phyloP scores from a whole-genome alignment of 768 basidiomycete genomes.

The Phallus indusiatus region DNA sequence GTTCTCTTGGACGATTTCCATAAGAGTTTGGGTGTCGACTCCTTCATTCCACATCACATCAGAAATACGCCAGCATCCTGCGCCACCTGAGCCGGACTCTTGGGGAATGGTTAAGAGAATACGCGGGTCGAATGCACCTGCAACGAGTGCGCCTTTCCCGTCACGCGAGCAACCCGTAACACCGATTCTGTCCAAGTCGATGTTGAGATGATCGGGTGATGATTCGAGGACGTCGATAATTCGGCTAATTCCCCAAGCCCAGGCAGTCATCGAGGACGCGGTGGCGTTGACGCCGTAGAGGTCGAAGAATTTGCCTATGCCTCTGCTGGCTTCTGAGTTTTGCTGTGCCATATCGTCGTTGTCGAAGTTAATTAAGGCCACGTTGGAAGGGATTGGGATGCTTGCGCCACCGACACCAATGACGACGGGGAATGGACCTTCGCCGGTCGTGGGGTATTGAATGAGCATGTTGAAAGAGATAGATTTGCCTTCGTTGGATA shows the following conservation, averaged over 20 bases:
- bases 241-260: constrained; percentile 53
- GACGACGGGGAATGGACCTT: constrained; percentile 41
- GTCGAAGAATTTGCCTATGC: constrained; percentile 47
- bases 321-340: constrained; percentile 34
- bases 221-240: constrained; percentile 52
- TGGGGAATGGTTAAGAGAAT: constrained; percentile 53
- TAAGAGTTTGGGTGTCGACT: constrained; percentile 40
- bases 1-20: constrained; percentile 51
- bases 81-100: constrained; percentile 53
- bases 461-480: constrained; percentile 42
- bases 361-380: constrained; percentile 41
- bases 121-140: constrained; percentile 49
- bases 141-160: constrained; percentile 52
- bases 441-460: constrained; percentile 32
- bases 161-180: constrained; percentile 54
- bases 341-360: constrained; percentile 49
- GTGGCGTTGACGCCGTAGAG: constrained; percentile 39
- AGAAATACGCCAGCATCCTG: constrained; percentile 52
- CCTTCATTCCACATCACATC: constrained; percentile 37
- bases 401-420: constrained; percentile 41
- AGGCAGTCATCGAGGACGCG: constrained; percentile 48
- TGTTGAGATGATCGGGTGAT: constrained; percentile 31
- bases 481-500: constrained; percentile 33
- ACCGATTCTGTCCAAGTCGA: constrained; percentile 40
- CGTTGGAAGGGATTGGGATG: constrained; percentile 23